A percentile compares a stretch with the other conserved stretches of the same genome.
phyloP scores from a whole-genome alignment of 2,329 filamentous ascomycete genomes.

The Thermothelomyces thermophilus region DNA sequence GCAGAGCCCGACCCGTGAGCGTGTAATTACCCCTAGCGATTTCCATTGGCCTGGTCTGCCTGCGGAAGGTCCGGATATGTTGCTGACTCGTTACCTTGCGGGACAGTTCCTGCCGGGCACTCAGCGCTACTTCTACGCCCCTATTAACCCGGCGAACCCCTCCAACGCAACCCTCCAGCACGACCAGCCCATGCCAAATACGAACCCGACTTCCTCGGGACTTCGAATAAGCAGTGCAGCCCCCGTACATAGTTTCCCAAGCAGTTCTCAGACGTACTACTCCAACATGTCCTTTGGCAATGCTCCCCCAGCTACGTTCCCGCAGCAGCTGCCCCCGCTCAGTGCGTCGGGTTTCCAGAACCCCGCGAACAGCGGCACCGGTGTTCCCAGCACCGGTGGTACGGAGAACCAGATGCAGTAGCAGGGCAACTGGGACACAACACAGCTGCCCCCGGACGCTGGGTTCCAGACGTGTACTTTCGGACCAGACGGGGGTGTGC shows the following conservation, averaged over 20 bases:
- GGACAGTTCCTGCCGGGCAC: constrained; percentile 14
- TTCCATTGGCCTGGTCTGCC: constrained; percentile 9
- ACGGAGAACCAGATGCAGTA: constrained; percentile 10
- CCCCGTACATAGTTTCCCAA: background rate
- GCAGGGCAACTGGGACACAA: background rate
- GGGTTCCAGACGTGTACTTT: too few species aligned
- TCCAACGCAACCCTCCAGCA: background rate
- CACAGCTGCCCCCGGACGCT: background rate
- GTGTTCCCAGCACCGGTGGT: background rate
- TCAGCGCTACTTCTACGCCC: constrained; percentile 10
- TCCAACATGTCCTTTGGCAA: background rate
- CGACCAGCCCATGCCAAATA: constrained; percentile 3
- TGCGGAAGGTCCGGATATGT: constrained; percentile 7
- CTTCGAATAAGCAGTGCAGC: background rate
- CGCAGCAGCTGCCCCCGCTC: constrained; percentile 15
- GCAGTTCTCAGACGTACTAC: background rate
- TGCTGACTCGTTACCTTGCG: constrained; percentile 14
- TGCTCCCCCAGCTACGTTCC: background rate
- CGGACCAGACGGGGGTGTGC: too few species aligned
- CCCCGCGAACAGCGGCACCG: background rate
- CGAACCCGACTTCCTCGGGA: background rate
- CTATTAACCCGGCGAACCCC: background rate
- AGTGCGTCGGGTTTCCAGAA: background rate
- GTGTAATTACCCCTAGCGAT: constrained; percentile 17
- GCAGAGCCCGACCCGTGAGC: constrained; percentile 19